Evolutionary conservation across 2,329 filamentous ascomycete genomes (phyloP).

Genomic region (Zarea fungicola): DNA sequence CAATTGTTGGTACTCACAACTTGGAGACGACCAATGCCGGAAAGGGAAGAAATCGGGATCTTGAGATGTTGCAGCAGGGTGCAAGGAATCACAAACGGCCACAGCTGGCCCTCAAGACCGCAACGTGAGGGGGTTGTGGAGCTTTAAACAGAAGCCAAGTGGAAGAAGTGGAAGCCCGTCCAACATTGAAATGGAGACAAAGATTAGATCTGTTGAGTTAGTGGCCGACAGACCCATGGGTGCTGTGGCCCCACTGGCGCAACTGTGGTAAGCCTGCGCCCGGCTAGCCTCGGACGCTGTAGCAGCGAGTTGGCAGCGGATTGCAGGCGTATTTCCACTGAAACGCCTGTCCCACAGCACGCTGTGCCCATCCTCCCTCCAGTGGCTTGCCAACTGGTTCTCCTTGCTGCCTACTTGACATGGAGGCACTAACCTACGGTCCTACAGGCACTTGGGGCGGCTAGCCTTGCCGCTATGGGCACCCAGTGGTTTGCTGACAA

Average conservation of each 20-base stretch:
- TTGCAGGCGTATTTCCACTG: too few relatives aligned
- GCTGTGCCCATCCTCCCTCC: too few relatives aligned
- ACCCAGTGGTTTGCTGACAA: background rate
- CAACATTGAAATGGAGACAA: constrained; percentile 3
- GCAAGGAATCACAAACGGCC: background rate
- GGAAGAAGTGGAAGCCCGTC: background rate
- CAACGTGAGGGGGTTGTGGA: constrained; percentile 5
- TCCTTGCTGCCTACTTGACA: too few relatives aligned
- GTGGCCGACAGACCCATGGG: constrained; percentile 6
- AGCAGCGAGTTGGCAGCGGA: too few relatives aligned
- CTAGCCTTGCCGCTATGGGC: too few relatives aligned
- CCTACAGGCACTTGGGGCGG: too few relatives aligned
- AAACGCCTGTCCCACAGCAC: too few relatives aligned
- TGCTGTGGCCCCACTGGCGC: background rate
- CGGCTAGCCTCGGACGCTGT: too few relatives aligned
- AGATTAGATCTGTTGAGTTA: constrained; percentile 13
- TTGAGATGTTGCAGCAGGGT: background rate
- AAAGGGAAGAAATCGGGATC: background rate
- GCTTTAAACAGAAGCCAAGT: constrained; percentile 3
- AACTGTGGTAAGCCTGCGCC: too few relatives aligned
- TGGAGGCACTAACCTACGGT: too few relatives aligned
- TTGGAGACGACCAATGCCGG: background rate
- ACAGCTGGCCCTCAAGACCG: background rate
- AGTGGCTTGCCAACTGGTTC: too few relatives aligned
- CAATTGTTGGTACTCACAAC: constrained; percentile 8